phyloP scores from a whole-genome alignment of 306 rosid species.

The Purshia tridentata region DNA sequence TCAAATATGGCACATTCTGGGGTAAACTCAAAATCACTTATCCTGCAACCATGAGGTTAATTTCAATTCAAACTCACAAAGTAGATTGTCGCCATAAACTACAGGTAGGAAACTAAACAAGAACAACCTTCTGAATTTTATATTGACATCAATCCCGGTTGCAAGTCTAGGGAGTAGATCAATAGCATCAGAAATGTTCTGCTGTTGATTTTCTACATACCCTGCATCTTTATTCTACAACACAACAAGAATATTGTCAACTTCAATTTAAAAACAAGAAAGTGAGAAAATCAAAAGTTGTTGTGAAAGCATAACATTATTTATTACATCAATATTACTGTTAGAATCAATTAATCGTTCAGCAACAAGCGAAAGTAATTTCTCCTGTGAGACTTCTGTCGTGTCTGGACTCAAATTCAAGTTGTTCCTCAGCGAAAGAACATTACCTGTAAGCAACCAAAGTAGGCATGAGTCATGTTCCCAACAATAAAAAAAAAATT shows the following conservation, averaged over 20 bases:
- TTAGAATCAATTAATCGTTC: constrained; percentile 89
- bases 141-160: constrained; percentile 97
- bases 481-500: not conserved
- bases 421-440: constrained; percentile 81
- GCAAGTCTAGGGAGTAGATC: constrained; percentile 97
- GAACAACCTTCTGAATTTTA: constrained; percentile 77
- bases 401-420: constrained; percentile 75
- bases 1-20: constrained; percentile 98
- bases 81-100: constrained; percentile 23
- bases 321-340: constrained; percentile 71
- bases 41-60: constrained; percentile 53
- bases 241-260: constrained; percentile 19
- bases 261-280: constrained; percentile 20
- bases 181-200: constrained; percentile 96
- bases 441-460: constrained; percentile 65
- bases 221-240: constrained; percentile 83
- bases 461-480: not conserved
- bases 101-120: constrained; percentile 9
- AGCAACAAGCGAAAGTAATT: constrained; percentile 84
- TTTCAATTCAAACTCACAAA: constrained; percentile 30
- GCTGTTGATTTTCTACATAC: constrained; percentile 85
- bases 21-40: constrained; percentile 93
- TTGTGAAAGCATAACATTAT: constrained; percentile 8
- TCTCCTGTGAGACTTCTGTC: constrained; percentile 91
- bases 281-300: constrained; percentile 14